Base-by-base conservation (phyloP, 306 rosid genomes). In the Gleditsia sinensis region DNA sequence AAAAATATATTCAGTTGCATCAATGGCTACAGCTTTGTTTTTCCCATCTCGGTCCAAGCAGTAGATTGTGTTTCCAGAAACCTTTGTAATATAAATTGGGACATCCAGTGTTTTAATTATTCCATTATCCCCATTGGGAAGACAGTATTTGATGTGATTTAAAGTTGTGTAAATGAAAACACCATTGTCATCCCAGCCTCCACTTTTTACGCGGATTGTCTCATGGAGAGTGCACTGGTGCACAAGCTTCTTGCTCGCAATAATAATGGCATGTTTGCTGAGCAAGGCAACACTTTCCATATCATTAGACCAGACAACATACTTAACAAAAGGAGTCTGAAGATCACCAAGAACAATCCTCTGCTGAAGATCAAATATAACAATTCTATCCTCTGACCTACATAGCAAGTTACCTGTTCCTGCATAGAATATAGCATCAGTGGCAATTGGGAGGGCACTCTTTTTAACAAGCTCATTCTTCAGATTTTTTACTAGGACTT, bases 31-130 rank as follows among this genome's bases (percentile, higher is more conserved):
- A 82, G 83, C 89, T 75, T 59, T 84, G 75, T 71, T 90, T 80
- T 90, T 93, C 71, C 98, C 98, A 88, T 93, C 98, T 58, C 98
- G 90, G 62, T 89, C 98, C 90, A 93, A 81, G 83, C 96, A 93
- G 71, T 85, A 88, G 67, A 93, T 85, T 53, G 85, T 86, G 69
- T 86, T 88, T 67, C 89, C 98, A 67, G 89, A 83, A 54, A 93
- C 95, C 78, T 85, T 93, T 25, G 98, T 93, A 56, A 93, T 90
- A 84, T 93, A 93, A 62, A 93, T 90, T 25, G 96, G 96, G 78
- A 88, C 86, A 60, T 93, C 98, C 67, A 93, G 87, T 50, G 98
- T 93, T 78, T 85, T 85, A 42, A 93, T 88, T 78, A 93, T 93
- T 69, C 98, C 98, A 83, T 84, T 88, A 81, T 92, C 98, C 48